Conservation (phyloP, 2,329 filamentous ascomycete species). For the Paecilomyces formosus region DNA sequence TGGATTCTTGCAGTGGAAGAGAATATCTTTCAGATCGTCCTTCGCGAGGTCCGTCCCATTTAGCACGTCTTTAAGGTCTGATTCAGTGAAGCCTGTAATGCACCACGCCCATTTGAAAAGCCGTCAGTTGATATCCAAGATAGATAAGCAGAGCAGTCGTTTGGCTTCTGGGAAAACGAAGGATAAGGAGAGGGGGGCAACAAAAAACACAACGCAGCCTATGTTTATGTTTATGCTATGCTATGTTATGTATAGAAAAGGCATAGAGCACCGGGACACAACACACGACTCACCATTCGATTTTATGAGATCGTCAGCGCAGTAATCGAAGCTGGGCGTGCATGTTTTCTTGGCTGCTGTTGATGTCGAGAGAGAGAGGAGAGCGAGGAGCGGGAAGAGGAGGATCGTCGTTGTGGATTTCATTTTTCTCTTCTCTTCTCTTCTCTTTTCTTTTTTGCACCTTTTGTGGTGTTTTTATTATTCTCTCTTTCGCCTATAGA, state of each 20-base stretch:
- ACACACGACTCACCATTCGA: conserved; percentile 16
- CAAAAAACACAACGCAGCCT: too few relatives aligned
- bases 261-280: too few relatives aligned
- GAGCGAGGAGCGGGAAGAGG: neutral
- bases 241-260: too few relatives aligned
- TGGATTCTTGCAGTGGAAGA: conserved; percentile 28
- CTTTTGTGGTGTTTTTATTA: too few relatives aligned
- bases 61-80: conserved; percentile 8
- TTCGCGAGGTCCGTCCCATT: conserved; percentile 20
- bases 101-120: too few relatives aligned
- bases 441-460: too few relatives aligned
- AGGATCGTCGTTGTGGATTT: neutral
- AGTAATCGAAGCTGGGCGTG: conserved; percentile 29
- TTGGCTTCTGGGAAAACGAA: too few relatives aligned
- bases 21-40: conserved; percentile 18
- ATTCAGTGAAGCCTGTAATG: neutral
- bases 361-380: neutral
- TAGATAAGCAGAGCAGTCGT: too few relatives aligned
- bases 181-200: too few relatives aligned
- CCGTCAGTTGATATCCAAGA: too few relatives aligned
- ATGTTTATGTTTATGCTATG: too few relatives aligned
- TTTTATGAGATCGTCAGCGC: conserved; percentile 19
- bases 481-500: too few relatives aligned
- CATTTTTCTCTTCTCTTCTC: neutral
- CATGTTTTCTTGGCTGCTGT: conserved; percentile 17